Evolutionary conservation across 805 yeast genomes (phyloP), one percentile per base, ranked within the genome.

Genomic region (Lachancea thermotolerans): DNA sequence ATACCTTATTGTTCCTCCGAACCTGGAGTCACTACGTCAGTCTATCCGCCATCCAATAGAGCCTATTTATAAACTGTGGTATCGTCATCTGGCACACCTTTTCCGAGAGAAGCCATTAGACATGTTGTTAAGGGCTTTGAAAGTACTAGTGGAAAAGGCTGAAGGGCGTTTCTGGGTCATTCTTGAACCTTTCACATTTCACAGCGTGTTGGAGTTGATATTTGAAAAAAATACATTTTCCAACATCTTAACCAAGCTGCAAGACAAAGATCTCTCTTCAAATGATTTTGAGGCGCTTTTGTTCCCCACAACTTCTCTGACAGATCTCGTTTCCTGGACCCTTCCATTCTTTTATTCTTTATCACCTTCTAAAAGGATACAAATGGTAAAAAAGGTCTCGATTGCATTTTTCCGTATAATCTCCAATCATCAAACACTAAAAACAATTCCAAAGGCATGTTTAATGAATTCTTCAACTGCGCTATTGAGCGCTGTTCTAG

Each of bases 271-370:
- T 2, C 46, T 58, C 2, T 58, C 66, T 1, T 49, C 58, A 10
- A 61, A 62, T 30, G 68, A 62, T 9, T 37, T 53, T 3, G 60
- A 64, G 12, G 59, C 65, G 1, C 56, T 41, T 14, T 49, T 60
- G 30, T 48, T 57, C 1, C 47, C 52, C n/a, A 42, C 49, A 2
- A 67, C 70, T 3, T 58, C 67, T 9, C 53, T 73, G 7, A 53
- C 69, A 4, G 80, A 78, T 55, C 50, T 79, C 45, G 55, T 77
- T 2, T 62, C 68, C n/a, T 83, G 90, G 90, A 72, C 78, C 31
- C 57, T 62, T 17, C 63, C 72, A 1, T 68, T 79, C 32, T 60
- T 68, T 39, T 59, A 62, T 12, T 64, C 80, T 2, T 59, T 81
- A 31, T 58, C 71, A 1, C 67, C 68, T 1, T 62, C 82, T 0